phyloP scores from a whole-genome alignment of 169 alveolate genomes.

The Plasmodium relictum region DNA sequence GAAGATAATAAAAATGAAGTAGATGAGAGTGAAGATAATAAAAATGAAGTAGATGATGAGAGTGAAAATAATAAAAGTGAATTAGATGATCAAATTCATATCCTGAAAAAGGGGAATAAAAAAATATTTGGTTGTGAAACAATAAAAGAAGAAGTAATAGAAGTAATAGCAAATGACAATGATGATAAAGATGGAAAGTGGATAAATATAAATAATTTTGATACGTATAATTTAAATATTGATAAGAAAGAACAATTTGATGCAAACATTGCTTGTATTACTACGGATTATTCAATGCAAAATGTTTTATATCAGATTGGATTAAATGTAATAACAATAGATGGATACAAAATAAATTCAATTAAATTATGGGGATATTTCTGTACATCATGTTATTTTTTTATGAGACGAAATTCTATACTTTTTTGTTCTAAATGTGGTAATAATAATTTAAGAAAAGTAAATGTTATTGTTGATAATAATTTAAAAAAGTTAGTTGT shows the following conservation, averaged over 20 bases:
- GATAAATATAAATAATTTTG: conserved; percentile 57
- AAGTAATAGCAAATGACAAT: conserved; percentile 13
- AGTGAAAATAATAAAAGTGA: conserved; percentile 8
- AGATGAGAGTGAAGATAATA: not conserved
- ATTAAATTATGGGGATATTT: conserved; percentile 91
- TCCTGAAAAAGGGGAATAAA: not conserved
- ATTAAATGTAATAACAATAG: conserved; percentile 89
- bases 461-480: conserved; percentile 85
- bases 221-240: conserved; percentile 33
- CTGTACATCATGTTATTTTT: conserved; percentile 86
- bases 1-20: not conserved
- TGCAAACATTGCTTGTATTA: conserved; percentile 86
- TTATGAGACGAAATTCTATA: conserved; percentile 78
- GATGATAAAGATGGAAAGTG: conserved; percentile 52
- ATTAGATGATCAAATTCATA: not conserved
- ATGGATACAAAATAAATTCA: conserved; percentile 89
- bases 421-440: conserved; percentile 93
- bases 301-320: conserved; percentile 93
- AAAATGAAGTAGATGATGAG: not conserved
- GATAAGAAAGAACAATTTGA: conserved; percentile 57
- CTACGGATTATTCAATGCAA: conserved; percentile 94
- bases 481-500: conserved; percentile 78
- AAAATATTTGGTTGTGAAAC: conserved; percentile 23
- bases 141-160: conserved; percentile 64
- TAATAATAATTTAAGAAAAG: conserved; percentile 90